phyloP scores from a whole-genome alignment of 1,284 basidiomycete species.

The Ganoderma leucocontextum region DNA sequence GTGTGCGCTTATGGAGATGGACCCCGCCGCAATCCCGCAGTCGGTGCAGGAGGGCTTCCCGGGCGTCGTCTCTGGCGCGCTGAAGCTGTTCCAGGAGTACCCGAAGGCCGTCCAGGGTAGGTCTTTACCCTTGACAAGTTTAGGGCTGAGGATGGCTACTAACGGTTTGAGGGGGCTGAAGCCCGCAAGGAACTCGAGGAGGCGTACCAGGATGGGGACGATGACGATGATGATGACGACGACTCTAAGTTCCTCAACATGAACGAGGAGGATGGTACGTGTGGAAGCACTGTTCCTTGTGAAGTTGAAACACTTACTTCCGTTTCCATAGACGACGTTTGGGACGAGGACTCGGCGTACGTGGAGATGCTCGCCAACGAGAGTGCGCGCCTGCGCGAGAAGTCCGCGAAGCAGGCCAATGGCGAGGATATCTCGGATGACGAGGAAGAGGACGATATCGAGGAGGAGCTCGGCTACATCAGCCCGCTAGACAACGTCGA shows the following conservation, averaged over 20 bases:
- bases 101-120: conserved; percentile 77
- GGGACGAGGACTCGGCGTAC: conserved; percentile 86
- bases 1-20: conserved; percentile 77
- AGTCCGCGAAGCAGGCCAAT: conserved; percentile 54
- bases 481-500: conserved; percentile 80
- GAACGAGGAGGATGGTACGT: conserved; percentile 75
- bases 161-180: conserved; percentile 35
- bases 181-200: conserved; percentile 75
- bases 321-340: conserved; percentile 69
- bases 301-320: conserved; percentile 6
- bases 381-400: conserved; percentile 75
- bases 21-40: conserved; percentile 63
- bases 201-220: conserved; percentile 60
- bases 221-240: conserved; percentile 69
- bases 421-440: conserved; percentile 54
- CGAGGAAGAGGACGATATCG: conserved; percentile 64
- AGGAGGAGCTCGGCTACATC: conserved; percentile 83
- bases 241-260: conserved; percentile 68
- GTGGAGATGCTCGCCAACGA: conserved; percentile 84
- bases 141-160: not conserved
- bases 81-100: conserved; percentile 78
- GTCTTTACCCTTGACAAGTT: conserved; percentile 45
- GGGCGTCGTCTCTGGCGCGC: conserved; percentile 71
- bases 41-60: conserved; percentile 75
- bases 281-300: not conserved